These are phyloP conservation scores for Kregervanrija delftensis DNA, from an alignment of 805 yeast genomes.

Conservation along the genomic window DNA sequence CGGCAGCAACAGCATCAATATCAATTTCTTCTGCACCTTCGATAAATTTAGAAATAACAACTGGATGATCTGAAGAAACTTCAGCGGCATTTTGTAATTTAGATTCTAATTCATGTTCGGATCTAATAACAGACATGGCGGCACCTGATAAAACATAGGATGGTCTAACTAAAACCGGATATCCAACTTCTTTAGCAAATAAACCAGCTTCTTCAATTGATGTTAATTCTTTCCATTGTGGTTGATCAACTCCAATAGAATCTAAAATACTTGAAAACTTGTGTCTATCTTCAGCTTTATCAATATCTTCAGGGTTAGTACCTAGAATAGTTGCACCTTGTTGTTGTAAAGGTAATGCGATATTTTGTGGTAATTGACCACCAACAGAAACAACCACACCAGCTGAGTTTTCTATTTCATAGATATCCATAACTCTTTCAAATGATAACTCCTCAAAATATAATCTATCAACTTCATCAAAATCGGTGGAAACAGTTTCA, in stretches of 20 bases:
- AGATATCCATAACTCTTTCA: conserved; percentile 96
- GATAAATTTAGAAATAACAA: conserved; percentile 92
- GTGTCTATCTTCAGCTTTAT: conserved; percentile 97
- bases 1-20: conserved; percentile 90
- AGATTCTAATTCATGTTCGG: conserved; percentile 68
- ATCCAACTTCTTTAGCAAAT: conserved; percentile 82
- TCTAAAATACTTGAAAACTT: conserved; percentile 93
- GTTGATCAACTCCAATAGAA: conserved; percentile 91
- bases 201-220: conserved; percentile 77
- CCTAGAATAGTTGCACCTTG: conserved; percentile 88
- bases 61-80: conserved; percentile 95
- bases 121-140: conserved; percentile 91
- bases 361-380: conserved; percentile 97
- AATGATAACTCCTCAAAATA: conserved; percentile 93
- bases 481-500: conserved; percentile 96
- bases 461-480: conserved; percentile 95
- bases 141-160: conserved; percentile 97
- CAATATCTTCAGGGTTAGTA: conserved; percentile 90
- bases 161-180: conserved; percentile 96
- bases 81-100: conserved; percentile 84
- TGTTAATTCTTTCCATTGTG: conserved; percentile 94
- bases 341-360: conserved; percentile 76
- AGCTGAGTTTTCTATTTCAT: conserved; percentile 81
- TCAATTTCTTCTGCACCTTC: conserved; percentile 96
- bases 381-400: conserved; percentile 97